phyloP scores from a whole-genome alignment of 371 early-diverging fungal species.

The Mucor saturninus region DNA sequence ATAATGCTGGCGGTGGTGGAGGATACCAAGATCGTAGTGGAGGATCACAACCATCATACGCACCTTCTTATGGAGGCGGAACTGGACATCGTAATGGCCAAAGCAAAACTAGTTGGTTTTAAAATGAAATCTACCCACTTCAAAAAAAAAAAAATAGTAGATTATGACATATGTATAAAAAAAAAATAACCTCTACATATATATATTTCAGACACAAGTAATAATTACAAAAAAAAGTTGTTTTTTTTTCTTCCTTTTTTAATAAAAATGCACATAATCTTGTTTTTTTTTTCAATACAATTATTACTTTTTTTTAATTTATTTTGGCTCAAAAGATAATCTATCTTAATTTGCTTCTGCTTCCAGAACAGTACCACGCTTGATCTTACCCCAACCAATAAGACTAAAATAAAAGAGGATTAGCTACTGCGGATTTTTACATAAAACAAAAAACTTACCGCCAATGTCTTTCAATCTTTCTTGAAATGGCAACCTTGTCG shows the following conservation, averaged over 20 bases:
- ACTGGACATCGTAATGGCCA: conserved; percentile 33
- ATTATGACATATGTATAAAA: conserved; percentile 1
- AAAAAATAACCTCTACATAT: neutral
- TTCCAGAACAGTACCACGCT: conserved; percentile 85
- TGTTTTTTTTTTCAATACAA: neutral
- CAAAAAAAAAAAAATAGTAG: conserved; percentile 2
- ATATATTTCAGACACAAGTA: conserved; percentile 1
- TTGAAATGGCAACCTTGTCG: conserved; percentile 97
- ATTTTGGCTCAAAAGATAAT: neutral
- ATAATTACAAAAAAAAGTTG: neutral
- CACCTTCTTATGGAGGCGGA: conserved; percentile 18
- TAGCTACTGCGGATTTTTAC: neutral
- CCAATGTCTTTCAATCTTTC: conserved; percentile 99
- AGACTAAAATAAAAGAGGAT: conserved; percentile 56
- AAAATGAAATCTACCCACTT: conserved; percentile 17
- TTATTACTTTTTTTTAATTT: conserved; percentile 14
- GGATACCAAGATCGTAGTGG: conserved; percentile 5
- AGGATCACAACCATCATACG: neutral
- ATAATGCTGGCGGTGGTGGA: conserved; percentile 7
- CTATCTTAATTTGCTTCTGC: conserved; percentile 58
- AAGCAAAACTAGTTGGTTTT: conserved; percentile 77
- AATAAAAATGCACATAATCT: conserved; percentile 2
- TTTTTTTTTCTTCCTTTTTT: neutral
- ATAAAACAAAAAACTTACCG: conserved; percentile 62
- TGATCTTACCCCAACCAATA: conserved; percentile 98